A percentile compares a stretch with the other conserved stretches of the same genome.
Evolutionary conservation across 495 filamentous ascomycete genomes (phyloP).

Genomic region (Parathielavia hyrcaniae): DNA sequence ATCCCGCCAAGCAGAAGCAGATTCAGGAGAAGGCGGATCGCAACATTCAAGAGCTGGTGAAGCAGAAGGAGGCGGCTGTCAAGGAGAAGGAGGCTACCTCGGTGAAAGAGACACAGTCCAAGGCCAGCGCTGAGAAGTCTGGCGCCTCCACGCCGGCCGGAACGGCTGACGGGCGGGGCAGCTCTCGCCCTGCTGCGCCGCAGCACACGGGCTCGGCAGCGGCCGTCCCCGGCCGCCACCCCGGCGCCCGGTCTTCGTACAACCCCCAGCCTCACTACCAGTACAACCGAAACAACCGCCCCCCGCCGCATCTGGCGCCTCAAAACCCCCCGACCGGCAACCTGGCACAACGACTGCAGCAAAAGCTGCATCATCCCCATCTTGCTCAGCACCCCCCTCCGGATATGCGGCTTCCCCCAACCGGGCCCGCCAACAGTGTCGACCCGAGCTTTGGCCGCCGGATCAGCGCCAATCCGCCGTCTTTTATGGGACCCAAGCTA

Average conservation of each 20-base stretch:
- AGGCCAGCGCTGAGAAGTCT: slow-evolving; percentile 27
- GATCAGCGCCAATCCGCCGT: slow-evolving; percentile 38
- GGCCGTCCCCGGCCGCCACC: slow-evolving; percentile 33
- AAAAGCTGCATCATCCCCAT: slow-evolving; percentile 38
- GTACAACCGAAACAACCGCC: slow-evolving; percentile 34
- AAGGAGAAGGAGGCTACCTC: slow-evolving; percentile 38
- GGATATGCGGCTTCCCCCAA: slow-evolving; percentile 47
- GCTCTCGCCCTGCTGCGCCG: slow-evolving; percentile 27
- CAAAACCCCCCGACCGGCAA: slow-evolving; percentile 33
- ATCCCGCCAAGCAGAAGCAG: slow-evolving; percentile 81
- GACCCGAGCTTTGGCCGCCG: slow-evolving; percentile 46
- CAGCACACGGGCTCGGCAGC: slow-evolving; percentile 32
- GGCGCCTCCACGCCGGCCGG: slow-evolving; percentile 22
- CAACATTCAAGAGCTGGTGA: slow-evolving; percentile 56
- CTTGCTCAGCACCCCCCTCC: slow-evolving; percentile 35
- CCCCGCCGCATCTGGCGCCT: slow-evolving; percentile 33
- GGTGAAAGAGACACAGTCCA: slow-evolving; percentile 34
- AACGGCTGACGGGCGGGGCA: slow-evolving; percentile 27
- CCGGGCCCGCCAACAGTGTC: slow-evolving; percentile 45
- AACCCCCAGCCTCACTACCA: slow-evolving; percentile 30
- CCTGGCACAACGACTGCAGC: slow-evolving; percentile 41
- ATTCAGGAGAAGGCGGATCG: slow-evolving; percentile 80
- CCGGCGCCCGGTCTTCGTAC: slow-evolving; percentile 29
- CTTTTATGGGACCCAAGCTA: slow-evolving; percentile 57
- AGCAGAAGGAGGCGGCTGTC: slow-evolving; percentile 33